A percentile compares a stretch with the other conserved stretches of the same genome.
Evolutionary conservation across 352 stramenopile genomes (phyloP).

Genomic region (Pythium chondricola): DNA sequence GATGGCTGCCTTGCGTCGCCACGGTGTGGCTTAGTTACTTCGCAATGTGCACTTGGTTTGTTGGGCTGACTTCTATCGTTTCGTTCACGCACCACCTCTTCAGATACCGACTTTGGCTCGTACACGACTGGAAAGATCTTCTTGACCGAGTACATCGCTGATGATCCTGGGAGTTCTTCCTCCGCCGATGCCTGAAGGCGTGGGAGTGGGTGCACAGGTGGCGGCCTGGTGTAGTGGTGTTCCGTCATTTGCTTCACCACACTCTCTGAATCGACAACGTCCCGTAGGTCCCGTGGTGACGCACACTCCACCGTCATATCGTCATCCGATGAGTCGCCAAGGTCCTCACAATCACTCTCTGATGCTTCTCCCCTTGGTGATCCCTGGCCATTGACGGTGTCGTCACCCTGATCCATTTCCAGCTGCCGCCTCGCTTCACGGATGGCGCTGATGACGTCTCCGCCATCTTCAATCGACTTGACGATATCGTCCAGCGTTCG

Average conservation of each 20-base stretch:
- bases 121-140: constrained; percentile 38
- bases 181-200: no score
- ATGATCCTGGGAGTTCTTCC: neutral
- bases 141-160: constrained; percentile 26
- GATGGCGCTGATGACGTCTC: neutral
- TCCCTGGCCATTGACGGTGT: no score
- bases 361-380: neutral
- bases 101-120: no score
- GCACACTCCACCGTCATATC: constrained; percentile 17
- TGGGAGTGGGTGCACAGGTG: neutral
- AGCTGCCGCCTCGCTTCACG: neutral
- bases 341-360: neutral
- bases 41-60: neutral
- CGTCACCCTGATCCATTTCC: no score
- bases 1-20: no score
- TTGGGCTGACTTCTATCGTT: no score
- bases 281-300: constrained; percentile 8
- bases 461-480: neutral
- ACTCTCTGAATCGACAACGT: neutral
- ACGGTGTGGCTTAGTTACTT: no score
- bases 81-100: no score
- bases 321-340: constrained; percentile 7
- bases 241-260: neutral
- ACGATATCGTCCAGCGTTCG: neutral
- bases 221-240: neutral